Evolutionary conservation across 805 yeast species (phyloP).

Genomic region (Pichia deserticola): DNA sequence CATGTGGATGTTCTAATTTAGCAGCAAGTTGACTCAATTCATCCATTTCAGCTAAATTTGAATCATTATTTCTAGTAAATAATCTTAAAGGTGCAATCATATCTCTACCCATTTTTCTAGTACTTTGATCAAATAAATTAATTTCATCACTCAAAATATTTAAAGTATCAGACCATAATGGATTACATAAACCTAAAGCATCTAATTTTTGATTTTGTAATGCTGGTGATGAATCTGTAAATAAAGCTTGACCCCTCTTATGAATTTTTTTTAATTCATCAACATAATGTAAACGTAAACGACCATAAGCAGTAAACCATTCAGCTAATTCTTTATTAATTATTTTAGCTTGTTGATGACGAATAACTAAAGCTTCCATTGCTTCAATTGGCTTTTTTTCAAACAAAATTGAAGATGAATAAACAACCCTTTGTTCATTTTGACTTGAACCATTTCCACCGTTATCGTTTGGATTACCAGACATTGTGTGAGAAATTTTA

Average conservation of each 20-base stretch:
- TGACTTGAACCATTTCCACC: not conserved
- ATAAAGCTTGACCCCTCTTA: conserved; percentile 30
- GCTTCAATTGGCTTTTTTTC: conserved; percentile 50
- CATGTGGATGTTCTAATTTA: conserved; percentile 9
- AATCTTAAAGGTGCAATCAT: conserved; percentile 47
- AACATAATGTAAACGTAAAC: conserved; percentile 40
- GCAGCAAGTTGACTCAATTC: conserved; percentile 26
- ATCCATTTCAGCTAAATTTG: conserved; percentile 34
- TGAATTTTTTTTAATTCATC: conserved; percentile 37
- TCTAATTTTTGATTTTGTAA: conserved; percentile 42
- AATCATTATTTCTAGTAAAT: conserved; percentile 46
- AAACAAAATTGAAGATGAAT: conserved; percentile 29
- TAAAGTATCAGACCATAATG: conserved; percentile 38
- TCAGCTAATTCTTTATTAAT: conserved; percentile 55
- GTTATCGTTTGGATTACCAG: not conserved
- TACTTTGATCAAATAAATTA: conserved; percentile 38
- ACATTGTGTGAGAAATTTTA: not conserved
- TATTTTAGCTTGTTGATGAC: conserved; percentile 46
- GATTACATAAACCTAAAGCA: conserved; percentile 38
- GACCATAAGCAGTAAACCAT: conserved; percentile 49
- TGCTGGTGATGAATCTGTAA: conserved; percentile 29
- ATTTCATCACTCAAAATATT: conserved; percentile 38
- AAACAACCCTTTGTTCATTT: conserved; percentile 24
- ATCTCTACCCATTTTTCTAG: conserved; percentile 46
- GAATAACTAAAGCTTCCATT: conserved; percentile 49